phyloP scores from a whole-genome alignment of 179 eudicot genomes.

The Vitellaria paradoxa region DNA sequence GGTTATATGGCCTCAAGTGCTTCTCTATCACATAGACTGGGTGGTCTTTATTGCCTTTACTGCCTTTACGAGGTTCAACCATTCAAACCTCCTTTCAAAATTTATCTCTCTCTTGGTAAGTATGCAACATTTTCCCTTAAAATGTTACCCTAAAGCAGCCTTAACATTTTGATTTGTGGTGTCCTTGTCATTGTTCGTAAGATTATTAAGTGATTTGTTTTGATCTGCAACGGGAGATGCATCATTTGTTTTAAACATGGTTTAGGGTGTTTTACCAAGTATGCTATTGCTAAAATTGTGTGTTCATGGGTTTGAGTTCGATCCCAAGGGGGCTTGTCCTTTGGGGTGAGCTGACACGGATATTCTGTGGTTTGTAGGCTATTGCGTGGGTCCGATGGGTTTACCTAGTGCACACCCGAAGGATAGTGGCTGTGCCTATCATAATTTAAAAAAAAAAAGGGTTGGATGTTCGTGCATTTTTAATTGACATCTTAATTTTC shows the following conservation, averaged over 20 bases:
- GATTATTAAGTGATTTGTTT: background rate
- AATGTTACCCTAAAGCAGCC: background rate
- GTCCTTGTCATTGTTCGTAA: background rate
- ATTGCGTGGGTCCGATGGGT: too few relatives aligned
- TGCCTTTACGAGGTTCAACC: conserved; percentile 86
- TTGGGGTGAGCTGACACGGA: too few relatives aligned
- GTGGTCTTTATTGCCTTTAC: conserved; percentile 79
- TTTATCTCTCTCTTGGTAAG: conserved; percentile 77
- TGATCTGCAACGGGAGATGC: background rate
- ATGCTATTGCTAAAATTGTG: background rate
- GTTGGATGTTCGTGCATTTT: too few relatives aligned
- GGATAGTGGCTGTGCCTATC: too few relatives aligned
- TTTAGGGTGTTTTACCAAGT: background rate
- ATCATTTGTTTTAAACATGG: background rate
- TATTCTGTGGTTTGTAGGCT: too few relatives aligned
- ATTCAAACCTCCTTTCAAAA: conserved; percentile 75
- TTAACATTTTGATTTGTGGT: background rate
- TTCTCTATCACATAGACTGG: conserved; percentile 57
- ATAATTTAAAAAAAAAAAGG: too few relatives aligned
- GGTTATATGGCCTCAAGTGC: conserved; percentile 54
- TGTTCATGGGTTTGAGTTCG: too few relatives aligned
- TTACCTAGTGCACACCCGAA: too few relatives aligned
- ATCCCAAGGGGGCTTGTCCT: too few relatives aligned
- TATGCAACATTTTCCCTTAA: conserved; percentile 4
- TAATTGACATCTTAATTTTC: background rate